Evolutionary conservation across 2,329 filamentous ascomycete genomes (phyloP).

Genomic region (Emergomyces africanus): DNA sequence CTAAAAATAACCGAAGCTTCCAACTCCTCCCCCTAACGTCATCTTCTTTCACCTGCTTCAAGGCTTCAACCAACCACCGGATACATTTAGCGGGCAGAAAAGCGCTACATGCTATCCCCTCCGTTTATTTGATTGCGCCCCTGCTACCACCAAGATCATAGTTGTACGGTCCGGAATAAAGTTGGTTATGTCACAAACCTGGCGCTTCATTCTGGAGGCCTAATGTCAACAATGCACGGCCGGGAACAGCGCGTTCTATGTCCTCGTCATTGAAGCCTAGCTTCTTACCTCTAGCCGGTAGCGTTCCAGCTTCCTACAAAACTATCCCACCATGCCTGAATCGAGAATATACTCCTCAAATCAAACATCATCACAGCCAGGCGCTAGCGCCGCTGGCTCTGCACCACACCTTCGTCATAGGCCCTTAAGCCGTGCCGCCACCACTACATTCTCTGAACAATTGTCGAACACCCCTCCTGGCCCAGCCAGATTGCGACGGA

Average conservation of each 20-base stretch:
- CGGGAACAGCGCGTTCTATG: background rate
- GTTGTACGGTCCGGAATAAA: background rate
- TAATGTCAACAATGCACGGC: background rate
- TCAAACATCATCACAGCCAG: slow-evolving; percentile 4
- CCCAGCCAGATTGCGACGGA: slow-evolving; percentile 45
- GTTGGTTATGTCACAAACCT: background rate
- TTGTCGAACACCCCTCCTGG: slow-evolving; percentile 7
- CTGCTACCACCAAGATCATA: background rate
- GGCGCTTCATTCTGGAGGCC: background rate
- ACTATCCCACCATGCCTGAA: background rate
- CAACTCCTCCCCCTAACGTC: no score
- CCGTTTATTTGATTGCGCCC: background rate
- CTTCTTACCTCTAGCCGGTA: background rate
- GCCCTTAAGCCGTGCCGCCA: slow-evolving; percentile 23
- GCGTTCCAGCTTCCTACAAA: background rate
- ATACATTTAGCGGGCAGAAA: background rate
- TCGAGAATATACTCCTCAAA: background rate
- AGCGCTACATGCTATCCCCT: background rate
- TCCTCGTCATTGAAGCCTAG: background rate
- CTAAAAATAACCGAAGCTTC: no score
- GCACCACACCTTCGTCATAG: slow-evolving; percentile 22
- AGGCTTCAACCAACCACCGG: background rate
- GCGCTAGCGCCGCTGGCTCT: slow-evolving; percentile 9
- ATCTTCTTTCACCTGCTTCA: background rate
- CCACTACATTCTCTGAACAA: slow-evolving; percentile 25